Evolutionary conservation across 805 yeast genomes (phyloP), one percentile per base, ranked within the genome.

Genomic region (Candida sithepensis): DNA sequence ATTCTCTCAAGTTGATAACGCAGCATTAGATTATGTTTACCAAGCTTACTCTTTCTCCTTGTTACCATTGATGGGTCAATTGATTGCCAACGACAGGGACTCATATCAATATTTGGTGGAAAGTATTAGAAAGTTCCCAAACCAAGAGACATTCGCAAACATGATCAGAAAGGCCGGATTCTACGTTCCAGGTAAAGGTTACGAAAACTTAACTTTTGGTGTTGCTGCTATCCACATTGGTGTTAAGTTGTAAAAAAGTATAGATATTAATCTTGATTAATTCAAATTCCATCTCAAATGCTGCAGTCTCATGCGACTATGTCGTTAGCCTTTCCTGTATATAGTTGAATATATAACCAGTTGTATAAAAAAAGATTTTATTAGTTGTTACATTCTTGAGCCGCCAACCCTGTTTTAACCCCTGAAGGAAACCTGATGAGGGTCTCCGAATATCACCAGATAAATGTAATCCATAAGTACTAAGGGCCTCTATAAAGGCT

Each of bases 131-230:
- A 81, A 81, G 61, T 94, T 94, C 74, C 99, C 99, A 12, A 75
- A 80, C 56, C 98, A 94, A 74, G 96, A 90, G 58, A 83, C 84
- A 41, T 94, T 94, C 70, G 88, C 91, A 52, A 69, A 73, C 16
- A 92, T 94, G 98, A 89, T 94, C 60, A 81, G 89, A 64, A 84
- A 88, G 60, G 98, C 98, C 7, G 99, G 99, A 1, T 94, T 94
- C 66, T 84, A 85, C 54, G 85, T 88, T 47, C 95, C 95, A 58
- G 89, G 88, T 46, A 79, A 78, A 45, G 99, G 99, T 46, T 94
- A 91, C 66, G 98, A 94, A 71, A 87, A 87, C 67, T 76, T 94
- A 61, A 88, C 97, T 12, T 88, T 88, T 67, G 99, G 99, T 51
- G 85, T 90, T 47, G 96, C 98, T 46, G 92, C 96, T 44, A 90